A percentile compares a stretch with the other conserved stretches of the same genome.
Evolutionary conservation across 2,329 filamentous ascomycete species (phyloP).

Genomic region (Massarina eburnea): DNA sequence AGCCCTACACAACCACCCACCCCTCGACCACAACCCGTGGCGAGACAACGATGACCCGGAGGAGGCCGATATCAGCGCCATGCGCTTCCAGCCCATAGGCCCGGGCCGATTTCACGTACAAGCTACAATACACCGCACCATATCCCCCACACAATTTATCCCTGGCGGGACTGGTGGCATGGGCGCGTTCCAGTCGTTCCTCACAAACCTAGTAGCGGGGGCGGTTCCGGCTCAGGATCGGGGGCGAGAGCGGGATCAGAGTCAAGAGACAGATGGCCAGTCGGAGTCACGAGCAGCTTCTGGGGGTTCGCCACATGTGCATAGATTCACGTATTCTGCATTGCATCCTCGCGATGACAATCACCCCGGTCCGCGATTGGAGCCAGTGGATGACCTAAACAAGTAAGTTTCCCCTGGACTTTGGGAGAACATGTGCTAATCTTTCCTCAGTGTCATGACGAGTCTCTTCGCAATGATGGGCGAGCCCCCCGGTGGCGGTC

Average conservation of each 20-base stretch:
- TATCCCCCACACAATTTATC: constrained; percentile 24
- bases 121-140: constrained; percentile 37
- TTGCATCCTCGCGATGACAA: constrained; percentile 56
- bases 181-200: constrained; percentile 49
- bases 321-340: constrained; percentile 36
- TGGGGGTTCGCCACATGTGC: constrained; percentile 14
- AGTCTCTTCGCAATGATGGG: constrained; percentile 39
- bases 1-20: constrained; percentile 31
- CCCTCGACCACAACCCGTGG: constrained; percentile 53
- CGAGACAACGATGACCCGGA: constrained; percentile 50
- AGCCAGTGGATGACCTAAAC: constrained; percentile 51
- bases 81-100: constrained; percentile 44
- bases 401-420: constrained; percentile 39
- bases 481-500: constrained; percentile 21
- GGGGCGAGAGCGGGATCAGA: constrained; percentile 6
- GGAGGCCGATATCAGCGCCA: constrained; percentile 51
- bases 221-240: constrained; percentile 13
- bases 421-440: constrained; percentile 16
- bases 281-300: constrained; percentile 17
- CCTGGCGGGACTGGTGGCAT: constrained; percentile 28
- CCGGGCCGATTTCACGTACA: constrained; percentile 39
- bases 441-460: constrained; percentile 28
- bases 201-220: constrained; percentile 48
- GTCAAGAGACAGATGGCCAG: constrained; percentile 5
- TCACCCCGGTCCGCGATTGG: constrained; percentile 50